phyloP scores from a whole-genome alignment of 164 flowering plant species.

The Magnolia officinalis region DNA sequence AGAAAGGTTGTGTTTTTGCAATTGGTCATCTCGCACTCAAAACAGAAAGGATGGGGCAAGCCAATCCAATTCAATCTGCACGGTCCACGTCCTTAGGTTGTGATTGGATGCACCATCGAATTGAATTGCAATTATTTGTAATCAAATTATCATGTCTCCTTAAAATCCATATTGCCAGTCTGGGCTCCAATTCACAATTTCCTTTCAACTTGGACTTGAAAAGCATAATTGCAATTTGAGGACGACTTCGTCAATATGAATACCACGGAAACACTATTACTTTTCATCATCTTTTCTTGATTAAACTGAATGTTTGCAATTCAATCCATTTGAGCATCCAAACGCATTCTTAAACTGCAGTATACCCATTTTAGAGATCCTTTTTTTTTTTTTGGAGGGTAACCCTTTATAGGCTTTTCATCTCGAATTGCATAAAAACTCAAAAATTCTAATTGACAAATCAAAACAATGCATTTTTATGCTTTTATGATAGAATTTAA shows the following conservation, averaged over 20 bases:
- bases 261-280: not conserved
- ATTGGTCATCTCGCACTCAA: not conserved
- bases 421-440: not conserved
- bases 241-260: not conserved
- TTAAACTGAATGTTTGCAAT: not conserved
- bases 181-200: too few relatives aligned
- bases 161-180: too few relatives aligned
- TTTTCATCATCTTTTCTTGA: not conserved
- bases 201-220: not conserved
- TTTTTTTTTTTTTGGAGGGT: too few relatives aligned
- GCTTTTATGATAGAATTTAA: not conserved
- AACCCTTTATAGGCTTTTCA: too few relatives aligned
- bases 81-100: not conserved
- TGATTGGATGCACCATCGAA: not conserved
- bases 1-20: not conserved
- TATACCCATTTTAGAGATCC: too few relatives aligned
- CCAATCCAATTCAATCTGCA: not conserved
- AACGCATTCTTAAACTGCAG: not conserved
- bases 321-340: not conserved
- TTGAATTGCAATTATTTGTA: not conserved
- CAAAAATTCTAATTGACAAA: not conserved
- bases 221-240: not conserved
- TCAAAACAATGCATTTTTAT: not conserved
- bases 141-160: not conserved
- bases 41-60: not conserved